phyloP scores from a whole-genome alignment of 2,329 filamentous ascomycete genomes.

The Alternaria viburni region DNA sequence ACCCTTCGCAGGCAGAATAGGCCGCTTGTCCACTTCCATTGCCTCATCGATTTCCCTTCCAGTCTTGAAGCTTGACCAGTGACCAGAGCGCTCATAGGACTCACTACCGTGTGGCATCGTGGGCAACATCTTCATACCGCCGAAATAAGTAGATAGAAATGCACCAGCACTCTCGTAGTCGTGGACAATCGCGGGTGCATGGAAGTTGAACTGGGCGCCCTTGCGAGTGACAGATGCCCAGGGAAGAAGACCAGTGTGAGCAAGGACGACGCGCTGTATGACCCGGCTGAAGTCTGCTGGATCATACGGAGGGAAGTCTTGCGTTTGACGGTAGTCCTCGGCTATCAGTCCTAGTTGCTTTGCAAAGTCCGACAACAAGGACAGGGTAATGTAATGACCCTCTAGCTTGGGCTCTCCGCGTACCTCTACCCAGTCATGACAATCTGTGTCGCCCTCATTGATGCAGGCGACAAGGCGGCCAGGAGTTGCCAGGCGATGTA shows the following conservation, averaged over 20 bases:
- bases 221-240: conserved; percentile 20
- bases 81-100: conserved; percentile 8
- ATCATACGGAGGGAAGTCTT: conserved; percentile 1
- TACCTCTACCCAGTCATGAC: conserved; percentile 25
- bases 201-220: conserved; percentile 17
- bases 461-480: conserved; percentile 1
- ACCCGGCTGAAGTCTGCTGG: conserved; percentile 28
- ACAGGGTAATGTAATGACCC: conserved; percentile 19
- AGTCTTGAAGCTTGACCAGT: conserved; percentile 24
- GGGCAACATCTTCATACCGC: conserved; percentile 22
- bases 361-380: conserved; percentile 11
- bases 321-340: not conserved
- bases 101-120: not conserved
- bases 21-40: conserved; percentile 1
- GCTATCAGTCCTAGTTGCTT: conserved; percentile 7
- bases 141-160: conserved; percentile 24
- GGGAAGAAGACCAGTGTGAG: conserved; percentile 14
- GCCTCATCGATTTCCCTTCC: conserved; percentile 12
- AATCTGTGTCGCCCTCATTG: conserved; percentile 3
- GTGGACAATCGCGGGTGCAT: not conserved
- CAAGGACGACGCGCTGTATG: conserved; percentile 14
- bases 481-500: conserved; percentile 16
- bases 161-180: not conserved
- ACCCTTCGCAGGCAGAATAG: not conserved
- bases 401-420: conserved; percentile 23